Percentiles rank a stretch among this genome's conserved stretches.
phyloP scores from a whole-genome alignment of 176 grass and related monocot genomes.

The Aechmea fasciata region DNA sequence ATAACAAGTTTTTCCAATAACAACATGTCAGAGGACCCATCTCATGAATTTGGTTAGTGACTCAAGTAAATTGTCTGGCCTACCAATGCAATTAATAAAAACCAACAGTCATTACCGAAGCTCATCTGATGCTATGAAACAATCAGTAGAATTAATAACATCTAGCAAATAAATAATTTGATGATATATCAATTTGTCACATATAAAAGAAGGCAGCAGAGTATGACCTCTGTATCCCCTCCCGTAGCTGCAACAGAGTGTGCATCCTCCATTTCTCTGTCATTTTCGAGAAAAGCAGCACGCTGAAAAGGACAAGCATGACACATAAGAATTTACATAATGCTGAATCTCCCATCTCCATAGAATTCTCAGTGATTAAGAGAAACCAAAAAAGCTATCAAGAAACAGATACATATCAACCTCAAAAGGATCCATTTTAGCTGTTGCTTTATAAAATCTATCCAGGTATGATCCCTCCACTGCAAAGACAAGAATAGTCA shows the following conservation, averaged over 20 bases:
- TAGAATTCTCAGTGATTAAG: constrained; percentile 1
- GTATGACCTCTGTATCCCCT: constrained; percentile 71
- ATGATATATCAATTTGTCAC: background rate
- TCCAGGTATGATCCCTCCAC: constrained; percentile 81
- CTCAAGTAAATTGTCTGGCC: no score
- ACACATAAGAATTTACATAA: background rate
- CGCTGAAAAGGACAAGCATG: constrained; percentile 37
- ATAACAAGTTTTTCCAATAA: no score
- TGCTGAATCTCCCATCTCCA: background rate
- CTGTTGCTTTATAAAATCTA: constrained; percentile 71
- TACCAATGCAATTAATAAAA: no score
- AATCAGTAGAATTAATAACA: no score
- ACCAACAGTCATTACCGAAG: background rate
- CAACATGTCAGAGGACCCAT: no score
- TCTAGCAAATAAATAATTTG: background rate
- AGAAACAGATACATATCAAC: constrained; percentile 23
- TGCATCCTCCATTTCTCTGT: constrained; percentile 86
- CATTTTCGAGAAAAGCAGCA: constrained; percentile 74
- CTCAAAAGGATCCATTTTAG: constrained; percentile 68
- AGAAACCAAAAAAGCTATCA: constrained; percentile 3
- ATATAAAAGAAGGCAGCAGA: background rate
- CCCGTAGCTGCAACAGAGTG: constrained; percentile 68
- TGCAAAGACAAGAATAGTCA: constrained; percentile 31
- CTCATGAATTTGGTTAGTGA: no score
- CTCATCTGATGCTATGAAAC: background rate